Percentiles rank a stretch among this genome's conserved stretches.
These are phyloP conservation scores for Ceratocystis variospora DNA, from an alignment of 2,329 filamentous ascomycete genomes.

Conservation along the genomic window DNA sequence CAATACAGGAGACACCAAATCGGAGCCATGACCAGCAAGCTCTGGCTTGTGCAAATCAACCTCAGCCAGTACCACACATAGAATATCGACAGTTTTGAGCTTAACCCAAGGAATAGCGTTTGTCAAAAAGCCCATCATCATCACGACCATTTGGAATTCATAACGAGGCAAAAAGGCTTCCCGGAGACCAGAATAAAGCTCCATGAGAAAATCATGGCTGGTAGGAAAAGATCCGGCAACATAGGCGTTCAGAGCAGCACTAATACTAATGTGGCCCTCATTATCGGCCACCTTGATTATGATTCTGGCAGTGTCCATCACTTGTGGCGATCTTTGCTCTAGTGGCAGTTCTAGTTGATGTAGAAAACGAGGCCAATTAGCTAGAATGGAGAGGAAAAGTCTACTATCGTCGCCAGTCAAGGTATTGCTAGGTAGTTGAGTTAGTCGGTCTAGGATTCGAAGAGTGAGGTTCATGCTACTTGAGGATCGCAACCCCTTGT, in stretches of 20 bases:
- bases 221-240: slow-evolving; percentile 51
- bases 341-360: slow-evolving; percentile 56
- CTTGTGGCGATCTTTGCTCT: slow-evolving; percentile 36
- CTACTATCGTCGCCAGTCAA: slow-evolving; percentile 73
- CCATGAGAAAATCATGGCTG: slow-evolving; percentile 61
- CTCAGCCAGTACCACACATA: slow-evolving; percentile 71
- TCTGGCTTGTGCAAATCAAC: slow-evolving; percentile 89
- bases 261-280: slow-evolving; percentile 54
- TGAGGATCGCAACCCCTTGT: slow-evolving; percentile 85
- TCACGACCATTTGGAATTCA: slow-evolving; percentile 75
- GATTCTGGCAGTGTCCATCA: slow-evolving; percentile 50
- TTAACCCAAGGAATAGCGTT: slow-evolving; percentile 86
- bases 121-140: slow-evolving; percentile 79
- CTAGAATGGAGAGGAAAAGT: slow-evolving; percentile 72
- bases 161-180: slow-evolving; percentile 67
- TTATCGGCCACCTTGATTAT: slow-evolving; percentile 60
- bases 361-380: slow-evolving; percentile 80
- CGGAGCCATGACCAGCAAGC: slow-evolving; percentile 79
- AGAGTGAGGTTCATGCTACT: slow-evolving; percentile 67
- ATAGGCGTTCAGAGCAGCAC: slow-evolving; percentile 56
- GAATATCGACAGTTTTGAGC: slow-evolving; percentile 78
- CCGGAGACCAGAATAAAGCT: slow-evolving; percentile 60
- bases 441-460: slow-evolving; percentile 61
- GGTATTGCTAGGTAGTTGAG: slow-evolving; percentile 62
- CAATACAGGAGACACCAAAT: slow-evolving; percentile 84